Evolutionary conservation across 1,284 basidiomycete genomes (phyloP), one percentile per base, ranked within the genome.

Genomic region (Rhodotorula sp.): DNA sequence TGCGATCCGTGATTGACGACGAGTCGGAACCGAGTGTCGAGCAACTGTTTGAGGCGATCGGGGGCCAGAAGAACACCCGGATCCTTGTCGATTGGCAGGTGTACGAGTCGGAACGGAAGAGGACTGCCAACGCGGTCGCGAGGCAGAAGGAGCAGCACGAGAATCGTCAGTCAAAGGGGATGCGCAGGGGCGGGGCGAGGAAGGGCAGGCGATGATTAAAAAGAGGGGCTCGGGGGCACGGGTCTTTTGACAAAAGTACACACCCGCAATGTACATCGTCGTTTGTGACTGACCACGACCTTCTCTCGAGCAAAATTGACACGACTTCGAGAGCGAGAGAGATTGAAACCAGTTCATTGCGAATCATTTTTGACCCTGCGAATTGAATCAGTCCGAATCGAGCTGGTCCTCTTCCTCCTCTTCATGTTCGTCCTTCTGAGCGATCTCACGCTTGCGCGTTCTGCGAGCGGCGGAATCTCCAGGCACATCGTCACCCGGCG

Each of bases 61-160:
- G 72, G 8, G 72, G 69, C 12, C 57, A 66, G 56, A 49, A 34
- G 12, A 70, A 70, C 45, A 34, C 62, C 47, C 38, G 47, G 8
- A 54, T 70, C 26, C 31, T 73, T 23, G 69, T 71, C 60, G 70
- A 71, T 18, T 71, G 70, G 70, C 70, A 71, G 56, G 55, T 71
- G 66, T 38, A 47, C 43, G 70, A 71, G 43, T 63, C 70, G 15
- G 70, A 55, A 28, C 54, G 54, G 54, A 55, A 55, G 26, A n/a
- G 54, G 54, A 28, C 54, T 10, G 38, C 38, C 38, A 43, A 43
- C 10, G 38, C 38, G 8, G 38, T 10, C 38, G 54, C 26, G 54
- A n/a, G 52, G 52, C 52, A 55, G 52, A 23, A 55, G 26, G 23
- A 26, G 15, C n/a, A 55, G 52, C n/a, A 55, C 16, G 54, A 55